Conservation (phyloP, 805 yeast genomes). For the Sporopachydermia lactativora region DNA sequence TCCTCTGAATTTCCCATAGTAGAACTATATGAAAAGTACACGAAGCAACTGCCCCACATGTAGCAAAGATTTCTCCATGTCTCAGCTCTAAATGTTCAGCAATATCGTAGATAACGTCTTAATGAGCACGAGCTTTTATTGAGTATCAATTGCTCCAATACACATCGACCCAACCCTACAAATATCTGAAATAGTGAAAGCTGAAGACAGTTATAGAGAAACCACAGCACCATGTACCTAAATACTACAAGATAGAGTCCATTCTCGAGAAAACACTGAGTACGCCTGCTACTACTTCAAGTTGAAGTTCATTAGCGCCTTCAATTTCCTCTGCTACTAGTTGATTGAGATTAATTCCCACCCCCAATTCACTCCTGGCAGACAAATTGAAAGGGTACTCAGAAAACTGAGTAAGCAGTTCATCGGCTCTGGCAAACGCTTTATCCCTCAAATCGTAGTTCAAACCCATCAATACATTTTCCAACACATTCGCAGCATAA, state of each 20-base stretch:
- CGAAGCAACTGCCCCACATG: too few species aligned
- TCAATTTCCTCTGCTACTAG: conserved; percentile 38
- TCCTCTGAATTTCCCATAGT: too few species aligned
- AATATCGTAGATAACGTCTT: too few species aligned
- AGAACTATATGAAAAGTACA: too few species aligned
- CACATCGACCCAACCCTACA: too few species aligned
- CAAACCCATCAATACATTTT: conserved; percentile 59
- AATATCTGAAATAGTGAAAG: too few species aligned
- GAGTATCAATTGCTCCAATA: too few species aligned
- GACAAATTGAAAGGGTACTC: conserved; percentile 70
- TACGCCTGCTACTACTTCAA: conserved; percentile 90
- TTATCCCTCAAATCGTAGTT: conserved; percentile 83
- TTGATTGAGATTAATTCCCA: conserved; percentile 53
- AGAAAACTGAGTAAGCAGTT: conserved; percentile 63
- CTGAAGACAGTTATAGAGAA: too few species aligned
- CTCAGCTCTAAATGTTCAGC: too few species aligned
- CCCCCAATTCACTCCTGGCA: conserved; percentile 41
- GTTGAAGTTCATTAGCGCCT: conserved; percentile 34
- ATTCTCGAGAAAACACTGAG: conserved; percentile 79
- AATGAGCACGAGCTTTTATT: too few species aligned
- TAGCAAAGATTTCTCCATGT: too few species aligned
- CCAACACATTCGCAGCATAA: conserved; percentile 92
- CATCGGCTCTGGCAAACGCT: conserved; percentile 92
- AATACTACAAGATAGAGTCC: conserved; percentile 73
- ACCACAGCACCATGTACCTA: too few species aligned